Evolutionary conservation across 192 early-diverging fungal species (phyloP).

Genomic region (Kappamyces sp.): DNA sequence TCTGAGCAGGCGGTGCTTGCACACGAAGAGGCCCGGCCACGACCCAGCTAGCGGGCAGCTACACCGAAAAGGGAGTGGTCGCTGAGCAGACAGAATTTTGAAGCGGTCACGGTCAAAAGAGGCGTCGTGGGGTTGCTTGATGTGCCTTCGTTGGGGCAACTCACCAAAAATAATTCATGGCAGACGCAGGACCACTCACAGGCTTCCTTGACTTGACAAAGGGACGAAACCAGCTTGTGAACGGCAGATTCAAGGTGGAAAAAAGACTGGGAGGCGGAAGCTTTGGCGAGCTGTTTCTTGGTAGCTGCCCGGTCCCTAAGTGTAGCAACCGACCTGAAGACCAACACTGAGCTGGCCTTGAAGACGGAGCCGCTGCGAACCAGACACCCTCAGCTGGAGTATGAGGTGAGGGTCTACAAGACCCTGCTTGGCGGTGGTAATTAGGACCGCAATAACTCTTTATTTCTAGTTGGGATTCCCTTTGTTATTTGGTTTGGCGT

Average conservation of each 20-base stretch:
- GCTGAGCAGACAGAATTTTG: no score
- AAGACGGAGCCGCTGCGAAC: conserved; percentile 84
- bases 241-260: conserved; percentile 90
- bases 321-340: conserved; percentile 63
- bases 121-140: no score
- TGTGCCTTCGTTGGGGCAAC: no score
- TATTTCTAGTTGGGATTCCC: conserved; percentile 66
- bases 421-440: conserved; percentile 67
- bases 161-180: no score
- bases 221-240: conserved; percentile 55
- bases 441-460: background rate
- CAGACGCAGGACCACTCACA: no score
- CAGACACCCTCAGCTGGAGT: conserved; percentile 84
- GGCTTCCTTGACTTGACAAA: no score
- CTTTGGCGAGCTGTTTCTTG: conserved; percentile 97
- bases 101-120: no score
- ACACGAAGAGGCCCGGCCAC: no score
- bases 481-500: conserved; percentile 79
- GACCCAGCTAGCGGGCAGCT: no score
- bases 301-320: conserved; percentile 39
- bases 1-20: no score
- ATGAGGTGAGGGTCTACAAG: conserved; percentile 86
- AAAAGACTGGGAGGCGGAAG: conserved; percentile 95
- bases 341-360: conserved; percentile 81
- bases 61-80: no score